Percentiles rank a stretch among this genome's conserved stretches.
Evolutionary conservation across 176 grass and related monocot genomes (phyloP).

Genomic region (Cenchrus americanus): DNA sequence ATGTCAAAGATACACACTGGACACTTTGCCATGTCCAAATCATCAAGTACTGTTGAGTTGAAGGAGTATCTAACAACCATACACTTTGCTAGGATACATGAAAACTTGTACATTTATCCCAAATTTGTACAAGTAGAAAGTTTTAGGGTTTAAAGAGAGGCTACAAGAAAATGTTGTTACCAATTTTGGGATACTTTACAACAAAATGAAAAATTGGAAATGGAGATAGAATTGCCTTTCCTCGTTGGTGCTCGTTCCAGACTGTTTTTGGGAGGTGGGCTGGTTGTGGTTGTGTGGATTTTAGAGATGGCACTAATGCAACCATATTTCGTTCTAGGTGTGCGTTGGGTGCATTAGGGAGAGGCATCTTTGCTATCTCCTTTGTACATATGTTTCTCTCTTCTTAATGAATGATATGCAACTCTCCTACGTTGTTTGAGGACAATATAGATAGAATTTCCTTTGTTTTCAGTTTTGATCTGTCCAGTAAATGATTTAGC

Average conservation of each 20-base stretch:
- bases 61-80: not conserved
- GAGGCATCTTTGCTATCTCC: too few species aligned
- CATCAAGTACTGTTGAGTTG: not conserved
- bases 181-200: slow-evolving; percentile 2
- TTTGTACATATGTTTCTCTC: too few species aligned
- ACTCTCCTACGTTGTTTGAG: too few species aligned
- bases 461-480: slow-evolving; percentile 22
- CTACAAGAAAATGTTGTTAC: not conserved
- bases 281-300: too few species aligned
- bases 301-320: too few species aligned
- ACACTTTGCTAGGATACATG: not conserved
- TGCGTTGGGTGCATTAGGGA: too few species aligned
- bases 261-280: too few species aligned
- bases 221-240: not conserved
- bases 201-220: slow-evolving; percentile 4
- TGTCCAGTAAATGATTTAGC: not conserved
- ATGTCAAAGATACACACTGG: not conserved
- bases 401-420: too few species aligned
- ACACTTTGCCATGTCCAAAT: not conserved
- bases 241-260: too few species aligned
- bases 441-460: not conserved
- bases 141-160: not conserved
- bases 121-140: too few species aligned
- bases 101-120: not conserved
- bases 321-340: too few species aligned